Evolutionary conservation across 345 rosid genomes (phyloP).

Genomic region (Gossypium rotundifolium): DNA sequence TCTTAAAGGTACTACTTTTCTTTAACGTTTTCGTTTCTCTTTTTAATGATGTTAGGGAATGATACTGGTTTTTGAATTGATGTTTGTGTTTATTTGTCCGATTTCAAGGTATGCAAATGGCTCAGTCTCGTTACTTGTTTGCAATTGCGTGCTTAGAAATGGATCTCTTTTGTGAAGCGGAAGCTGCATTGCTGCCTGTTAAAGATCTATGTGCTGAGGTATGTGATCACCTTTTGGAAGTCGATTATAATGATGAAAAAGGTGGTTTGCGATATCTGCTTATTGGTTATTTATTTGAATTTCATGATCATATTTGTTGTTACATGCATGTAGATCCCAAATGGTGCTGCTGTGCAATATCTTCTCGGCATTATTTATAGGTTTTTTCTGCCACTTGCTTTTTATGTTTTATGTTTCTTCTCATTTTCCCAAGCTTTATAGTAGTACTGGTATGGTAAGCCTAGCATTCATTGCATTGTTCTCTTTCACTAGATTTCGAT

Average conservation of each 20-base stretch:
- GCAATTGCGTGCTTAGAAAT: slow-evolving; percentile 84
- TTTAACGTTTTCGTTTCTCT: neutral
- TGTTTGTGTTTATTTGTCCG: slow-evolving; percentile 11
- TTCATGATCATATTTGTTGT: slow-evolving; percentile 5
- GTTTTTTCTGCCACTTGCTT: slow-evolving; percentile 26
- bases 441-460: neutral
- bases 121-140: slow-evolving; percentile 85
- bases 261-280: neutral
- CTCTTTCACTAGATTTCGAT: neutral
- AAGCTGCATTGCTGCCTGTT: slow-evolving; percentile 64
- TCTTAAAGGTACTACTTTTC: slow-evolving; percentile 57
- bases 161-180: slow-evolving; percentile 85
- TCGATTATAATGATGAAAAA: neutral
- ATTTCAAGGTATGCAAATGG: slow-evolving; percentile 61
- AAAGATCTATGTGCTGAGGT: slow-evolving; percentile 58
- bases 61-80: neutral
- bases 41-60: neutral
- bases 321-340: slow-evolving; percentile 50
- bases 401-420: slow-evolving; percentile 5
- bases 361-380: slow-evolving; percentile 92
- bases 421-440: neutral
- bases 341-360: slow-evolving; percentile 91
- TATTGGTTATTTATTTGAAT: neutral
- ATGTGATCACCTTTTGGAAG: slow-evolving; percentile 7
- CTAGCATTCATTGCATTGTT: neutral